These are phyloP conservation scores for Penicillium rolfsii DNA, from an alignment of 2,329 filamentous ascomycete species.

Conservation along the genomic window DNA sequence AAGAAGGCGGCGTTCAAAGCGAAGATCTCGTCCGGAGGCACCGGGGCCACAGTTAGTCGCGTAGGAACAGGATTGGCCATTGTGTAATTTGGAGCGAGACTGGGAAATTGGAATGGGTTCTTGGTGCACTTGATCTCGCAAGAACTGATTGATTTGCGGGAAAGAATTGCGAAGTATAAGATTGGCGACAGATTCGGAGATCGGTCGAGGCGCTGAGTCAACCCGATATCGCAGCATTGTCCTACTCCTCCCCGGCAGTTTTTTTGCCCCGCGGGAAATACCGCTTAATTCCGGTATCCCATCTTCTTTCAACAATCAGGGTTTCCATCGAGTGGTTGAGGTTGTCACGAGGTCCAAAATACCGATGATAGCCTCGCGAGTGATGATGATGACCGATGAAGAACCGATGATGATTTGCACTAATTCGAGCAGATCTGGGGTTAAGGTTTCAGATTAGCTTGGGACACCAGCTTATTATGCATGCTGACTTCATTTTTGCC, in stretches of 20 bases:
- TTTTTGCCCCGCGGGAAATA: conserved; percentile 29
- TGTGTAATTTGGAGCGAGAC: conserved; percentile 13
- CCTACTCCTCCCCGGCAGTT: conserved; percentile 2
- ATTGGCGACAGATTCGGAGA: conserved; percentile 13
- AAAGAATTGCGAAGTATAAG: conserved; percentile 11
- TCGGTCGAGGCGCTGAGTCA: conserved; percentile 30
- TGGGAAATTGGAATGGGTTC: not conserved
- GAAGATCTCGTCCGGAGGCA: conserved; percentile 89
- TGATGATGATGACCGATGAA: conserved; percentile 6
- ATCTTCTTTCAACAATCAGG: conserved; percentile 8
- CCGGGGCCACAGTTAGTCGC: conserved; percentile 67
- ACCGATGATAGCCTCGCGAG: conserved; percentile 16
- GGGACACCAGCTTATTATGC: conserved; percentile 20
- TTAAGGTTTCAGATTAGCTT: conserved; percentile 13
- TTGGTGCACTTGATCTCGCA: conserved; percentile 7
- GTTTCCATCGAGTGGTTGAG: not conserved
- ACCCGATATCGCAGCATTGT: conserved; percentile 38
- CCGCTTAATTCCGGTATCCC: conserved; percentile 29
- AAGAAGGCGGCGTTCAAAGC: conserved; percentile 82
- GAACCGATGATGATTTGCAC: not conserved
- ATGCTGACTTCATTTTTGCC: conserved; percentile 17
- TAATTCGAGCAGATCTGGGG: not conserved
- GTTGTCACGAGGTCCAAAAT: conserved; percentile 18
- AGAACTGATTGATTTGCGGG: conserved; percentile 5
- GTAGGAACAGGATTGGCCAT: conserved; percentile 36